Evolutionary conservation across 2,329 filamentous ascomycete genomes (phyloP).

Genomic region (Fusarium sp.): DNA sequence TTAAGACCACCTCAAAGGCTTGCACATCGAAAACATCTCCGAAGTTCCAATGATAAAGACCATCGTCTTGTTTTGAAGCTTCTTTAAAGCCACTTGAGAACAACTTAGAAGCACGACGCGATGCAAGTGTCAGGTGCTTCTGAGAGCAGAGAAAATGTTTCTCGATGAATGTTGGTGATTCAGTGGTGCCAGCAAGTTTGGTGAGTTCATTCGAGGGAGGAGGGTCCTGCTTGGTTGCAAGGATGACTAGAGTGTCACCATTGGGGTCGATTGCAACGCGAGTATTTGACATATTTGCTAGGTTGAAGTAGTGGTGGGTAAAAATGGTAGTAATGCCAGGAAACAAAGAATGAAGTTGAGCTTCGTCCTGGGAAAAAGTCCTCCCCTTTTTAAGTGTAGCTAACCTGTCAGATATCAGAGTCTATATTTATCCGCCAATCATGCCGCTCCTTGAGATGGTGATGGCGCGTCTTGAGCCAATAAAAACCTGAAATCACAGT

Average conservation of each 20-base stretch:
- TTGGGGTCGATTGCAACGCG: not conserved
- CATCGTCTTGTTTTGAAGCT: not conserved
- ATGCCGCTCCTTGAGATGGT: fast-evolving
- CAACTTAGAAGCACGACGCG: not conserved
- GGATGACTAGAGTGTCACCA: not conserved
- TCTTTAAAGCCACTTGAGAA: not conserved
- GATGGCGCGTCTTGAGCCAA: not conserved
- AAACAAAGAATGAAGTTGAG: not conserved
- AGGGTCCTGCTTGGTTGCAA: not conserved
- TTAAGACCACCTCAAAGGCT: not conserved
- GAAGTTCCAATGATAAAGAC: not conserved
- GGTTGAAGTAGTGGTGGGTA: too few relatives aligned
- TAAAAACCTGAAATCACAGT: not conserved
- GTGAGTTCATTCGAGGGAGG: fast-evolving
- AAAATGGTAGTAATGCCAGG: not conserved
- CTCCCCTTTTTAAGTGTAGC: not conserved
- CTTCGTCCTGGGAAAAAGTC: not conserved
- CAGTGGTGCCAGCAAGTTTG: not conserved
- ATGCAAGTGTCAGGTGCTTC: not conserved
- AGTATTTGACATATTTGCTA: not conserved
- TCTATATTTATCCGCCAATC: not conserved
- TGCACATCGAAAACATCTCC: not conserved
- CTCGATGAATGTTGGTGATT: not conserved
- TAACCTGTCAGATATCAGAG: not conserved
- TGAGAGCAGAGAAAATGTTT: not conserved